These are phyloP conservation scores for Salmacisia buchloeana DNA, from an alignment of 1,284 basidiomycete genomes.

Conservation along the genomic window DNA sequence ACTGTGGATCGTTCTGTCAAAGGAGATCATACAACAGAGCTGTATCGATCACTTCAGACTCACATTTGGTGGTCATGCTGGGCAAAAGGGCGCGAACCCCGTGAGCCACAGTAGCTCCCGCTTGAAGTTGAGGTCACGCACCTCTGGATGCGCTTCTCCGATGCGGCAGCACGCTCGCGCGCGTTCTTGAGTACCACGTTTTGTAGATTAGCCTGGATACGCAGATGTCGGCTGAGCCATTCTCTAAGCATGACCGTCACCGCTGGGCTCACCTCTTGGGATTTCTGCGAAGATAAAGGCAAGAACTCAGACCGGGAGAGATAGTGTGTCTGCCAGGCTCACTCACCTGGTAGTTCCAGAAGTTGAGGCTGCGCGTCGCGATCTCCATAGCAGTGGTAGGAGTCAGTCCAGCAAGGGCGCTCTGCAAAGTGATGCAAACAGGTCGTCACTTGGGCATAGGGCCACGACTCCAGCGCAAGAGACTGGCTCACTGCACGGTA, in stretches of 20 bases:
- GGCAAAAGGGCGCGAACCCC: not conserved
- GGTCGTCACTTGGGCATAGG: not conserved
- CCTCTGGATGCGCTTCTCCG: constrained; percentile 13
- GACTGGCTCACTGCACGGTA: constrained; percentile 17
- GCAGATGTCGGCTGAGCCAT: not conserved
- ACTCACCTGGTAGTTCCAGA: constrained; percentile 25
- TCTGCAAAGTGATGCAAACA: not conserved
- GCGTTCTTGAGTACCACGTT: constrained; percentile 21
- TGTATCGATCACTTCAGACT: too few species aligned
- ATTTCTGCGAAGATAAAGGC: not conserved
- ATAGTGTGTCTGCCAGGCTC: too few species aligned
- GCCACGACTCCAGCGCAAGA: not conserved
- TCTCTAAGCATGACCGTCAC: not conserved
- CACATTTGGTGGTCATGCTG: constrained; percentile 6
- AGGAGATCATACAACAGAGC: too few species aligned
- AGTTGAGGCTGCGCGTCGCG: constrained; percentile 18
- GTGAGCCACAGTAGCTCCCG: not conserved
- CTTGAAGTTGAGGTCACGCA: not conserved
- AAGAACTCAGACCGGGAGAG: not conserved
- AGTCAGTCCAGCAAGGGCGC: constrained; percentile 26
- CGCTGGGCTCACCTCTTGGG: constrained; percentile 10
- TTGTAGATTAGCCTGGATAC: constrained; percentile 18
- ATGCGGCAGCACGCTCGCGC: constrained; percentile 13
- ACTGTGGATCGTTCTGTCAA: too few species aligned
- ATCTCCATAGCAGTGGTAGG: constrained; percentile 24